phyloP scores from a whole-genome alignment of 1,284 basidiomycete genomes.

The Ceratobasidium sp. region DNA sequence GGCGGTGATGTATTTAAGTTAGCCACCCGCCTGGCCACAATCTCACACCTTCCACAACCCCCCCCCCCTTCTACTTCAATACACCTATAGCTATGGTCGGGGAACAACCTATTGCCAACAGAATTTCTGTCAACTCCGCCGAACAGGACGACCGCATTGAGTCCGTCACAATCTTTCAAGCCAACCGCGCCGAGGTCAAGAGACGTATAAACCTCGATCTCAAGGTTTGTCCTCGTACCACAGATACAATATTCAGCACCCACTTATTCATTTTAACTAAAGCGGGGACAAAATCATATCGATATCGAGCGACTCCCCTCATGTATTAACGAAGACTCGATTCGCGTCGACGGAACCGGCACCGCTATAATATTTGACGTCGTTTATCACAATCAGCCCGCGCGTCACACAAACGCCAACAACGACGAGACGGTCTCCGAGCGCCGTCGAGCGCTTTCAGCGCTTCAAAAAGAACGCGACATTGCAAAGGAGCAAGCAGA shows the following conservation, averaged over 20 bases:
- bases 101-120: neutral
- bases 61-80: neutral
- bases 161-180: neutral
- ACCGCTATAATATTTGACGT: slow-evolving; percentile 52
- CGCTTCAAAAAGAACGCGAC: slow-evolving; percentile 40
- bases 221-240: neutral
- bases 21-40: too few species aligned
- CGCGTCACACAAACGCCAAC: neutral
- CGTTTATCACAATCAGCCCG: slow-evolving; percentile 48
- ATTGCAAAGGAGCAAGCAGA: slow-evolving; percentile 41
- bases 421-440: slow-evolving; percentile 34
- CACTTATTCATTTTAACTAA: neutral
- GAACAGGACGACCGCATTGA: slow-evolving; percentile 4
- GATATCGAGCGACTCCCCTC: slow-evolving; percentile 50
- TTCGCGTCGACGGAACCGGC: slow-evolving; percentile 53
- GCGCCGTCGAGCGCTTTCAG: slow-evolving; percentile 37
- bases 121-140: slow-evolving; percentile 1
- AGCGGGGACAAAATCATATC: slow-evolving; percentile 52
- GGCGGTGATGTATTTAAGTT: too few species aligned
- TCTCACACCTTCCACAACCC: too few species aligned
- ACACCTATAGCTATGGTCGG: neutral
- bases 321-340: slow-evolving; percentile 51
- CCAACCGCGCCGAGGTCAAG: slow-evolving; percentile 4
- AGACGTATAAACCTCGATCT: neutral
- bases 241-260: neutral